Percentiles rank a stretch among this genome's conserved stretches.
phyloP scores from a whole-genome alignment of 2,329 filamentous ascomycete species.

The Aureobasidium vineae region DNA sequence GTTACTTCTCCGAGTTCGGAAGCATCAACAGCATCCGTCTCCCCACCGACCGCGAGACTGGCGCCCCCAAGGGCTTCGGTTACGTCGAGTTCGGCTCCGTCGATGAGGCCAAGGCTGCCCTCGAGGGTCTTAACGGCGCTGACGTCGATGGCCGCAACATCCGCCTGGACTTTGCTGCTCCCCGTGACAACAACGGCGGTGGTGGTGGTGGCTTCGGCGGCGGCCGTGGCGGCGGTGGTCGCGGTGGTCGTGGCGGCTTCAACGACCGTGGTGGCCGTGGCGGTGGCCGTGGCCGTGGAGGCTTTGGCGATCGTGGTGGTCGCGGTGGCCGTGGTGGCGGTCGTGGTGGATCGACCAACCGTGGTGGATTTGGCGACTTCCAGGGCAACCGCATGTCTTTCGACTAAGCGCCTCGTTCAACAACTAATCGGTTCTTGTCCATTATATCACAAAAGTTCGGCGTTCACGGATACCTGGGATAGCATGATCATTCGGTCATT shows the following conservation, averaged over 20 bases:
- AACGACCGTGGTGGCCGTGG: slow-evolving; percentile 54
- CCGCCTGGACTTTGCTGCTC: slow-evolving; percentile 77
- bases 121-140: slow-evolving; percentile 67
- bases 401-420: slow-evolving; percentile 5
- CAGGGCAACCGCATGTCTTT: slow-evolving; percentile 57
- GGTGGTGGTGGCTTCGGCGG: slow-evolving; percentile 47
- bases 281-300: slow-evolving; percentile 53
- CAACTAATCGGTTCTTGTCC: slow-evolving; percentile 8
- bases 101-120: slow-evolving; percentile 76
- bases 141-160: slow-evolving; percentile 71
- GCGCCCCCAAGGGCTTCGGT: slow-evolving; percentile 85
- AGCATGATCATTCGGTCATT: slow-evolving; percentile 20
- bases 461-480: slow-evolving; percentile 22
- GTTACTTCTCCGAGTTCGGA: slow-evolving; percentile 70
- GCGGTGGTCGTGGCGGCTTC: slow-evolving; percentile 44
- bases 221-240: slow-evolving; percentile 43
- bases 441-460: slow-evolving; percentile 22
- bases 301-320: slow-evolving; percentile 50
- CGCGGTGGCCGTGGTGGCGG: slow-evolving; percentile 55
- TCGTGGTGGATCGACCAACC: slow-evolving; percentile 45
- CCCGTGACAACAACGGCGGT: slow-evolving; percentile 46
- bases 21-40: slow-evolving; percentile 77
- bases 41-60: slow-evolving; percentile 82
- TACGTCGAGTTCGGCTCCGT: slow-evolving; percentile 81
- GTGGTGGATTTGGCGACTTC: slow-evolving; percentile 63